Evolutionary conservation across 2,329 filamentous ascomycete species (phyloP).

Genomic region (Fusarium tjaetaba): DNA sequence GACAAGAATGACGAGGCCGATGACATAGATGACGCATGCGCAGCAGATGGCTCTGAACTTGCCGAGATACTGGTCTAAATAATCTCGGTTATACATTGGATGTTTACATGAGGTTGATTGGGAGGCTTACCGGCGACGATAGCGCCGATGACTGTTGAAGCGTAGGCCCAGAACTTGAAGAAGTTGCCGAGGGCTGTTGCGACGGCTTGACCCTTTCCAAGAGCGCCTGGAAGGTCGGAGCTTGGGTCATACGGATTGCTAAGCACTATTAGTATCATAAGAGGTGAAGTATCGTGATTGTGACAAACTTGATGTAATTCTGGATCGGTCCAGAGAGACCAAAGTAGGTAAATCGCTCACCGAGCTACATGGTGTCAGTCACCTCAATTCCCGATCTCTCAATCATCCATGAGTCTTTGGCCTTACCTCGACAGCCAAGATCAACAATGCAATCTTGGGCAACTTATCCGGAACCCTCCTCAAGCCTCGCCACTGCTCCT

Average conservation of each 20-base stretch:
- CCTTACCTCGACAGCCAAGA: not conserved
- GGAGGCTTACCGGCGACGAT: not conserved
- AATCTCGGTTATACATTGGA: rapidly evolving
- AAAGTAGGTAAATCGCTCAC: constrained; percentile 18
- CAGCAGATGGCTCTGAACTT: not conserved
- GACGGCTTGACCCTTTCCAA: not conserved
- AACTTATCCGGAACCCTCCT: constrained; percentile 2
- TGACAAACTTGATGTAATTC: constrained; percentile 10
- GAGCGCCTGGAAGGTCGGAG: not conserved
- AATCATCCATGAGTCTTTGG: rapidly evolving
- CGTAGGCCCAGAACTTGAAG: constrained; percentile 13
- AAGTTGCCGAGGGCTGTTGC: constrained; percentile 4
- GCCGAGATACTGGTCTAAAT: not conserved
- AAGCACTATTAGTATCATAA: not conserved
- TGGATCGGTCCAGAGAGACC: not conserved
- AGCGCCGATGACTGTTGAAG: not conserved
- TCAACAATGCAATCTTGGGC: not conserved
- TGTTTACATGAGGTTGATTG: rapidly evolving
- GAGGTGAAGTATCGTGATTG: rapidly evolving
- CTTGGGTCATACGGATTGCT: not conserved
- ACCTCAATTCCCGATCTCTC: rapidly evolving
- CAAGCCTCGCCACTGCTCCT: not conserved
- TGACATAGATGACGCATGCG: not conserved
- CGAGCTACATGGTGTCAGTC: not conserved
- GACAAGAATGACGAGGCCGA: not conserved